Evolutionary conservation across 352 stramenopile species (phyloP).

Genomic region (Plasmopara muralis): DNA sequence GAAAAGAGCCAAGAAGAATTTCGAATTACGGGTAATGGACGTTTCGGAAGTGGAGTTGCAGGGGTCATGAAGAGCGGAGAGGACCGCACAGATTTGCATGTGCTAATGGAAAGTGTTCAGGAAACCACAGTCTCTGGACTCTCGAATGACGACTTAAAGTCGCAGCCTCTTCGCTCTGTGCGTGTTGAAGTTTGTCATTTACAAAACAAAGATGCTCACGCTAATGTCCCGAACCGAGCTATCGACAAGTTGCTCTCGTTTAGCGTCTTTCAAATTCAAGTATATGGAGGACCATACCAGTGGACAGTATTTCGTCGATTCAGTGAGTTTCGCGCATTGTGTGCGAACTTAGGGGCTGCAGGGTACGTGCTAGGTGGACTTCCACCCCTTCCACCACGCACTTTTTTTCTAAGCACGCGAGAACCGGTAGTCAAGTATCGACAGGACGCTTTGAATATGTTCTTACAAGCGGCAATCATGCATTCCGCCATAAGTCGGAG

Average conservation of each 20-base stretch:
- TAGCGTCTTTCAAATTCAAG: conserved; percentile 77
- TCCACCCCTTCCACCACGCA: conserved; percentile 57
- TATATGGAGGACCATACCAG: conserved; percentile 79
- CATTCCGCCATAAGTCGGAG: conserved; percentile 71
- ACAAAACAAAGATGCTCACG: conserved; percentile 83
- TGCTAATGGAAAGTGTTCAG: conserved; percentile 78
- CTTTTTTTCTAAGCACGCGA: conserved; percentile 70
- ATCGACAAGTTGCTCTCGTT: conserved; percentile 76
- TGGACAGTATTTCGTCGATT: conserved; percentile 84
- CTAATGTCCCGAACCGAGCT: conserved; percentile 59
- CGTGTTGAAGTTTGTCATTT: conserved; percentile 80
- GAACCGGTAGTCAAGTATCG: conserved; percentile 57
- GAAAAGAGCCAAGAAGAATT: conserved; percentile 77
- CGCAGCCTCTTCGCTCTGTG: conserved; percentile 70
- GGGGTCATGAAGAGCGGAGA: conserved; percentile 38
- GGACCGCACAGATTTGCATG: conserved; percentile 62
- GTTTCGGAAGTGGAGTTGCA: conserved; percentile 7
- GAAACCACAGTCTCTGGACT: conserved; percentile 75
- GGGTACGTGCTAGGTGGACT: conserved; percentile 48
- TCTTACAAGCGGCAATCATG: conserved; percentile 78
- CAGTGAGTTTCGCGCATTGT: conserved; percentile 70
- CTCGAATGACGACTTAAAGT: conserved; percentile 56
- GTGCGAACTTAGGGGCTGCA: conserved; percentile 36
- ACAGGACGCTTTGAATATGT: conserved; percentile 71
- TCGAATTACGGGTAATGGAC: conserved; percentile 19